Base-by-base conservation (phyloP, 768 basidiomycete genomes). In the Saitozyma sp. region DNA sequence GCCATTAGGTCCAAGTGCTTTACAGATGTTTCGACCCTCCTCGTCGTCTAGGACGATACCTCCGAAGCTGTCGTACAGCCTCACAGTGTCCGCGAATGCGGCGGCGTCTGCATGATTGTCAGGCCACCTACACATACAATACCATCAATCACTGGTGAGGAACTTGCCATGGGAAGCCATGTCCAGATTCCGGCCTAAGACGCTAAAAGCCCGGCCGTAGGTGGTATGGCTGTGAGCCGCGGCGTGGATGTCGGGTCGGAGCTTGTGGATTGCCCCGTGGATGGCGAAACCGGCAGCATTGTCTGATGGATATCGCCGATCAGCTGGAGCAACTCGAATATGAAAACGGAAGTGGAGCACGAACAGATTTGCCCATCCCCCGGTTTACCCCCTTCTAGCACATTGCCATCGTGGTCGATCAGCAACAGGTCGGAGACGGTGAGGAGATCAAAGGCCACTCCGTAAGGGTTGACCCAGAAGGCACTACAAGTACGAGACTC, bases 1-100 rank as follows among this genome's bases (percentile, higher is more conserved):
- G 19, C 51, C 51, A 11, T 65, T 61, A 8, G 65, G 51, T 13
- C 63, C 65, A 10, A 70, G 64, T 9, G 63, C 63, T 10, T 75
- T 69, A 9, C 83, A 82, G 58, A 85, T 85, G 20, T 81, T 78
- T 41, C 71, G 65, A n/a, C 83, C 83, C 73, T 85, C 84, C 46
- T 81, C 80, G 11, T 79, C 70, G 16, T 81, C 82, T 16, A 84
- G 71, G 16, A 84, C 83, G 8, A 84, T 79, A 29, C 84, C 84
- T 60, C 81, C 83, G 60, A 82, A 84, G 54, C 83, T 81, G 46
- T 71, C 71, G 66, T 84, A 83, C 13, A 84, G 52, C 11, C 48
- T 13, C 13, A 64, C 51, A 38, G 50, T 60, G 37, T 64, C 63
- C 52, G 51, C 49, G 37, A 70, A 70, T 13, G 43, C n/a, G 37